phyloP scores from a whole-genome alignment of 441 rosid genomes.

The Gossypium aridum region DNA sequence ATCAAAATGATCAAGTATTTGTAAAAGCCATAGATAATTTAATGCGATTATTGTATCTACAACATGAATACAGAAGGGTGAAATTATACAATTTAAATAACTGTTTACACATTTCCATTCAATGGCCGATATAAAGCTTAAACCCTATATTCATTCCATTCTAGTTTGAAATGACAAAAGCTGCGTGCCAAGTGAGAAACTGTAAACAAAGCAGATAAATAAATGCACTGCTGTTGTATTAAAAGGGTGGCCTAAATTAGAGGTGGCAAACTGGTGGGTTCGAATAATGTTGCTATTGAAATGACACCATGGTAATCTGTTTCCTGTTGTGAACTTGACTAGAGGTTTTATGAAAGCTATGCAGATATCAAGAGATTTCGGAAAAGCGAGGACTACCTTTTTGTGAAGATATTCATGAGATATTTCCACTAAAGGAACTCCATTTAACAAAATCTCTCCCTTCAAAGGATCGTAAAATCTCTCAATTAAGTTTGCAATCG shows the following conservation, averaged over 20 bases:
- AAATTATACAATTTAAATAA: background rate
- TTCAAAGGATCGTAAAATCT: slow-evolving; percentile 88
- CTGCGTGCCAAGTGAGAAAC: background rate
- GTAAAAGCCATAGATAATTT: background rate
- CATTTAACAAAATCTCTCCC: slow-evolving; percentile 74
- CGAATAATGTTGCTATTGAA: background rate
- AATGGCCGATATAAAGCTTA: background rate
- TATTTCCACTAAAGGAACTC: slow-evolving; percentile 76
- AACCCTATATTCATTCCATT: background rate
- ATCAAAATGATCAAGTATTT: background rate
- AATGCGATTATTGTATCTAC: background rate
- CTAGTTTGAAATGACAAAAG: background rate
- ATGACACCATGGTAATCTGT: background rate
- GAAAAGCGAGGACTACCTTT: slow-evolving; percentile 35
- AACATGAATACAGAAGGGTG: background rate
- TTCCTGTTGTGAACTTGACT: background rate
- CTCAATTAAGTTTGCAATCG: slow-evolving; percentile 84
- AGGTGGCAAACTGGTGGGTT: no score
- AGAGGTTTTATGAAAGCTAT: background rate
- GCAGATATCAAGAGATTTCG: background rate
- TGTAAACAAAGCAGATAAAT: background rate
- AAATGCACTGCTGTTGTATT: background rate
- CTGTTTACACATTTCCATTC: background rate
- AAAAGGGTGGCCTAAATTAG: background rate
- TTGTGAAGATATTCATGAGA: slow-evolving; percentile 75